These are phyloP conservation scores for Claviceps sp. DNA, from an alignment of 2,329 filamentous ascomycete species.

Conservation along the genomic window DNA sequence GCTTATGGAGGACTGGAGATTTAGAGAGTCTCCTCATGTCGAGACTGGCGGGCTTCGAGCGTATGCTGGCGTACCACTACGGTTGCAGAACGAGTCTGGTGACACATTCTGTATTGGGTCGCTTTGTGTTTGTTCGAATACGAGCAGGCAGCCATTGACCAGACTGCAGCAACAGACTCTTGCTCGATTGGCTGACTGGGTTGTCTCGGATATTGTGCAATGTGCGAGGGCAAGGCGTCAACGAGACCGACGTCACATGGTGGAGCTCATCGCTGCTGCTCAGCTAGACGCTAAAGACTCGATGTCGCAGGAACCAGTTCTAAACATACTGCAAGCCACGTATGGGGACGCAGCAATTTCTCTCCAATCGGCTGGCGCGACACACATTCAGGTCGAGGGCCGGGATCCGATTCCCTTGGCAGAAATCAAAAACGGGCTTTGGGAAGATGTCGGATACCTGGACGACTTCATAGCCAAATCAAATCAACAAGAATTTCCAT, in stretches of 20 bases:
- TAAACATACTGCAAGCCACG: neutral
- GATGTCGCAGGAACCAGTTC: neutral
- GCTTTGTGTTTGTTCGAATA: slow-evolving; percentile 28
- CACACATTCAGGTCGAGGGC: slow-evolving; percentile 10
- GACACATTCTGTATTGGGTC: slow-evolving; percentile 27
- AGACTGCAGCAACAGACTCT: slow-evolving; percentile 15
- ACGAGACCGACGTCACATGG: slow-evolving; percentile 24
- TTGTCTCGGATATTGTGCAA: slow-evolving; percentile 27
- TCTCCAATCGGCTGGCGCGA: slow-evolving; percentile 7
- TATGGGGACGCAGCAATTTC: neutral
- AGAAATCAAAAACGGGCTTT: slow-evolving; percentile 24
- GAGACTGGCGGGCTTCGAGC: slow-evolving; percentile 24
- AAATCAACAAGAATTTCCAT: slow-evolving; percentile 20
- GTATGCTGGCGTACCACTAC: slow-evolving; percentile 28
- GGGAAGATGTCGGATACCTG: slow-evolving; percentile 28
- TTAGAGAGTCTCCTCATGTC: slow-evolving; percentile 25
- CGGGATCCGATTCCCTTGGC: slow-evolving; percentile 14
- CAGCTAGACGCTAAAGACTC: slow-evolving; percentile 8
- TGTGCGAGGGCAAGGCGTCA: slow-evolving; percentile 24
- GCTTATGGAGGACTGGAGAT: slow-evolving; percentile 31
- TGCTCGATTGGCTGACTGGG: slow-evolving; percentile 17
- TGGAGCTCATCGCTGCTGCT: slow-evolving; percentile 18
- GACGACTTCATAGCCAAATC: slow-evolving; percentile 22
- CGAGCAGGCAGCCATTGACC: slow-evolving; percentile 18
- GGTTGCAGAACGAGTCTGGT: slow-evolving; percentile 24